Conservation (phyloP, 2,329 filamentous ascomycete genomes). For the Aspergillus latus region DNA sequence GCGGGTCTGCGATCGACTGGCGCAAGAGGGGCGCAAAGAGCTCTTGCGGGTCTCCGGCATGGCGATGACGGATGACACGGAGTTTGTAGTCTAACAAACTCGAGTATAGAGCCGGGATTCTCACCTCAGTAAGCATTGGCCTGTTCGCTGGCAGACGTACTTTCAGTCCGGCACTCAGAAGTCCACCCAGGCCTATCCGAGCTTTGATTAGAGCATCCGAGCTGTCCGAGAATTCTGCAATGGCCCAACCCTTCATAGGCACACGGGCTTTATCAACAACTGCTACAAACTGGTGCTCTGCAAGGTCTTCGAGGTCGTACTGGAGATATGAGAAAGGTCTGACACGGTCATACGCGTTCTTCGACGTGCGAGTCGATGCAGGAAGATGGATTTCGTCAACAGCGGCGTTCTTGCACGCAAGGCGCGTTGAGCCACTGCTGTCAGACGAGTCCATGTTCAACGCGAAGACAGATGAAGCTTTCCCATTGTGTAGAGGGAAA, state of each 20-base stretch:
- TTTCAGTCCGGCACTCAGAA: constrained; percentile 71
- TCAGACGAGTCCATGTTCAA: constrained; percentile 80
- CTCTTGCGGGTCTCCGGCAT: constrained; percentile 56
- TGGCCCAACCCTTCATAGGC: constrained; percentile 67
- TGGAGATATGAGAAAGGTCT: constrained; percentile 85
- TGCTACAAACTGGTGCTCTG: constrained; percentile 85
- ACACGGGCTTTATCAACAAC: constrained; percentile 76
- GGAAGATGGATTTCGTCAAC: constrained; percentile 76
- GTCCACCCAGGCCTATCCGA: constrained; percentile 65
- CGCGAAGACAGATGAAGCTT: constrained; percentile 67
- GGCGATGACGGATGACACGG: constrained; percentile 65
- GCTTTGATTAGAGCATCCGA: constrained; percentile 65
- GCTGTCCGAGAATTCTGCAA: constrained; percentile 83
- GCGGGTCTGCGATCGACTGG: constrained; percentile 82
- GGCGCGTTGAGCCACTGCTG: constrained; percentile 67
- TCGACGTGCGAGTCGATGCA: constrained; percentile 71
- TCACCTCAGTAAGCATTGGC: constrained; percentile 77
- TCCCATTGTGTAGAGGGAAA: constrained; percentile 70
- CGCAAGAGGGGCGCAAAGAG: constrained; percentile 82
- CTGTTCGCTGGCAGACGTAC: constrained; percentile 69
- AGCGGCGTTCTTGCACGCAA: constrained; percentile 84
- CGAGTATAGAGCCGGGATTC: constrained; percentile 80
- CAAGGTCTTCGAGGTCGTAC: constrained; percentile 75
- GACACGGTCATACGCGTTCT: constrained; percentile 69
- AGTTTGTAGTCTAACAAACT: constrained; percentile 84